A percentile compares a stretch with the other conserved stretches of the same genome.
phyloP scores from a whole-genome alignment of 176 grass and related monocot genomes.

The maize (Zea mays) region DNA sequence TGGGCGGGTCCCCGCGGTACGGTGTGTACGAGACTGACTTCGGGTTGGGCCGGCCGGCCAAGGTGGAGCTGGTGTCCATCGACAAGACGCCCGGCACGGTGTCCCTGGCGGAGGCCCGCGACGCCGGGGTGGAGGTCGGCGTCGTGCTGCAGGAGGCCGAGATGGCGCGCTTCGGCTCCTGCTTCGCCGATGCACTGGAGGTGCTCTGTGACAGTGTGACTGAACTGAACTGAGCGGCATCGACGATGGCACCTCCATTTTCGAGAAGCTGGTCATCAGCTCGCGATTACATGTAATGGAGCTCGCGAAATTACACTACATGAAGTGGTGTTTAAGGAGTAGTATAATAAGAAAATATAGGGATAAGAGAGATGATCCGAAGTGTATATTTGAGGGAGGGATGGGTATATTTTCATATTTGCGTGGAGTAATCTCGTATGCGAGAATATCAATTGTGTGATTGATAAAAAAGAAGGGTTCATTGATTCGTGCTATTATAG shows the following conservation, averaged over 20 bases:
- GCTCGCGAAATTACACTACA: not conserved
- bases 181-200: slow-evolving; percentile 51
- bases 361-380: not conserved
- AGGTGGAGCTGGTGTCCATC: slow-evolving; percentile 86
- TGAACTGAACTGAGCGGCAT: not conserved
- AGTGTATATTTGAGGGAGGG: slow-evolving; percentile 25
- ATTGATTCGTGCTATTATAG: no score
- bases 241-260: not conserved
- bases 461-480: not conserved
- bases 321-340: not conserved
- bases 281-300: no score
- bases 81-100: slow-evolving; percentile 93
- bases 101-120: slow-evolving; percentile 69
- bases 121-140: slow-evolving; percentile 80
- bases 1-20: slow-evolving; percentile 85
- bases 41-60: slow-evolving; percentile 60
- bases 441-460: not conserved
- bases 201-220: slow-evolving; percentile 23
- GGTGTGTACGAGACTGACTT: slow-evolving; percentile 79
- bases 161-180: slow-evolving; percentile 56
- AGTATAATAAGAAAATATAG: not conserved
- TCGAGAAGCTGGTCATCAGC: not conserved
- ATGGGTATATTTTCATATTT: slow-evolving; percentile 4
- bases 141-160: slow-evolving; percentile 69
- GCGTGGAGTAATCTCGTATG: not conserved